Base-by-base conservation (phyloP, 2,329 filamentous ascomycete species). In the Dactylellina haptotyla region DNA sequence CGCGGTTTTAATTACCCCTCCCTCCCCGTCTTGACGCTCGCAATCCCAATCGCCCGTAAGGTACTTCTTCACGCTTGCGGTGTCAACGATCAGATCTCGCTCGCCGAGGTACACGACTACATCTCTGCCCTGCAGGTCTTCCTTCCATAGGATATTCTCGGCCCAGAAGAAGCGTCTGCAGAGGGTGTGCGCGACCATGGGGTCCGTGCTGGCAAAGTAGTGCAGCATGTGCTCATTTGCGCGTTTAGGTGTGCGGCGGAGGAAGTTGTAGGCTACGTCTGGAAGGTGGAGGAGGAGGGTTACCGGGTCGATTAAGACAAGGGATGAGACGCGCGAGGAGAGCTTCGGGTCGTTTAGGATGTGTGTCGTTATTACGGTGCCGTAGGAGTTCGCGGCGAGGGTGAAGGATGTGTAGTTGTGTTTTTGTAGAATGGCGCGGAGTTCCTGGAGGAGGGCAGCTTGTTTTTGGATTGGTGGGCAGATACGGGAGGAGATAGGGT, bases 181-280 rank as follows among this genome's bases (percentile, higher is more conserved):
- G 0, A 88, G 80, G 0, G 85, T 87, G 77, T 88, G 85, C 6
- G 85, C 82, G 6, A 88, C 84, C 48, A 85, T 84, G 76, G 86
- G 85, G 75, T 89, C 86, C 75, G 84, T 85, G 9, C 82, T 84
- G 0, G 84, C 87, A 66, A 88, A 89, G 77, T 87, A 89, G 76
- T 84, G 86, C 0, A 89, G 80, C 64, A 87, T 83, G 75, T 85
- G 83, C 77, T 89, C 86, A 75, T 86, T 87, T n/a, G 87, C 84
- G 62, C 56, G 79, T 76, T 71, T 80, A 16, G 83, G 83, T 62
- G 78, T 78, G 32, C 82, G 78, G 71, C 79, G 81, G 16, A 84
- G 83, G 78, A 89, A 89, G 76, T 89, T 89, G 78, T 87, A 89
- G 1, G 86, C 86, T 6, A 89, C 86, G 75, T 88, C 84, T 2